Percentiles rank a stretch among this genome's conserved stretches.
phyloP scores from a whole-genome alignment of 177 flowering plant species.

The Vitis hybrid region DNA sequence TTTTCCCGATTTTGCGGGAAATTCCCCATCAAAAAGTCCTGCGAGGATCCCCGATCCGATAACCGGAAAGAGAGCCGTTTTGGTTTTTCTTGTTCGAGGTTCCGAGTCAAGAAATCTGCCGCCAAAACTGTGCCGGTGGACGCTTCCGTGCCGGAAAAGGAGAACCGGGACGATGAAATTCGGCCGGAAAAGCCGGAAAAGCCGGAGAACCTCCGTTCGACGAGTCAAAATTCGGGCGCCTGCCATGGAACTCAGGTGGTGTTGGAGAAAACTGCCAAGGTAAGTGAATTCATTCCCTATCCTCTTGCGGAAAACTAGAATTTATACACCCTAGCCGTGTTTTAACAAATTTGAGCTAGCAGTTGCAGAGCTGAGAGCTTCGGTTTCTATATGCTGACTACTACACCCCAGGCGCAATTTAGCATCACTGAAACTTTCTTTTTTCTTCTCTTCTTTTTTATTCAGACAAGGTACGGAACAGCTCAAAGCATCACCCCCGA shows the following conservation, averaged over 20 bases:
- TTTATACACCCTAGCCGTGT: neutral
- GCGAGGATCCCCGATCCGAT: neutral
- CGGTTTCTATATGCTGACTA: too few species aligned
- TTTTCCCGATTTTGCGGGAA: constrained; percentile 26
- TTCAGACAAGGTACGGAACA: constrained; percentile 14
- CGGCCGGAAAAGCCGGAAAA: neutral
- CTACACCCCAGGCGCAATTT: neutral
- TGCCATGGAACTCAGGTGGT: neutral
- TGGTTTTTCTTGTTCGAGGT: constrained; percentile 15
- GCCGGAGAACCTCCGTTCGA: neutral
- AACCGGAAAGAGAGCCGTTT: neutral
- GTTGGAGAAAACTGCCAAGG: constrained; percentile 1
- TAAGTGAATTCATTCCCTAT: neutral
- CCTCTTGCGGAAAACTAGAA: too few species aligned
- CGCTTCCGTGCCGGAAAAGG: neutral
- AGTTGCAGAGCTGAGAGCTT: too few species aligned
- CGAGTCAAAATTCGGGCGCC: neutral
- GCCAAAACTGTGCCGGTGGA: constrained; percentile 34
- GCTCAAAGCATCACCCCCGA: constrained; percentile 9
- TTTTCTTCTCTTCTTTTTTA: neutral
- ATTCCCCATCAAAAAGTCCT: neutral
- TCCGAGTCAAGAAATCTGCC: constrained; percentile 17
- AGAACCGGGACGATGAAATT: neutral
- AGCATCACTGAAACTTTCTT: neutral
- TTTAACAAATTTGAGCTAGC: neutral